Percentiles rank a stretch among this genome's conserved stretches.
Evolutionary conservation across 75 land plant species (phyloP).

Genomic region (Cryptomeria japonica): DNA sequence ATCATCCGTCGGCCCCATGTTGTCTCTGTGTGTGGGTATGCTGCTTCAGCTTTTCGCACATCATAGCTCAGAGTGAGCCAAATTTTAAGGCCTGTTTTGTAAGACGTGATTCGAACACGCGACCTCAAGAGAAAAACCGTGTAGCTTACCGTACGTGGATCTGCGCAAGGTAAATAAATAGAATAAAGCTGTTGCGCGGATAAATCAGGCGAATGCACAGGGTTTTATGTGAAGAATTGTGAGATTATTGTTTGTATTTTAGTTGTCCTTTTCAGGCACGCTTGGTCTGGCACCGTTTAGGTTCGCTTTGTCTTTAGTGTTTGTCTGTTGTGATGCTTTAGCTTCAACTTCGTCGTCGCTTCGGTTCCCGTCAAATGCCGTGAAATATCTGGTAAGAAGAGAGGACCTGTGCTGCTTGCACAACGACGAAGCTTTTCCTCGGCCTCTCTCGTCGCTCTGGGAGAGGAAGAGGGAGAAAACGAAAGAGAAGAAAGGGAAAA

Average conservation of each 20-base stretch:
- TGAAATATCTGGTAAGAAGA: background rate
- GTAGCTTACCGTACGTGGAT: background rate
- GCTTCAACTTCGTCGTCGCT: background rate
- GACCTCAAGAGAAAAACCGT: background rate
- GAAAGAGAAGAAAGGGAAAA: background rate
- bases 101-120: background rate
- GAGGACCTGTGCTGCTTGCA: background rate
- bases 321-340: background rate
- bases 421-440: background rate
- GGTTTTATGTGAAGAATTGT: background rate
- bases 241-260: background rate
- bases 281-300: background rate
- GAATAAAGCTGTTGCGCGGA: background rate
- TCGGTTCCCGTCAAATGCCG: slow-evolving; percentile 3
- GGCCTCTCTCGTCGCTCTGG: slow-evolving; percentile 4
- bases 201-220: background rate
- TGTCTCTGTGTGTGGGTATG: background rate
- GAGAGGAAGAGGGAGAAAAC: background rate
- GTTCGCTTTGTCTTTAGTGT: background rate
- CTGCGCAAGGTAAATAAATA: background rate
- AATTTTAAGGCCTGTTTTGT: background rate
- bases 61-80: background rate
- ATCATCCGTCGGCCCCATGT: background rate
- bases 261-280: background rate
- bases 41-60: background rate